Percentiles rank a stretch among this genome's conserved stretches.
These are phyloP conservation scores for Diaporthe amygdali DNA, from an alignment of 2,329 filamentous ascomycete genomes.

Conservation along the genomic window DNA sequence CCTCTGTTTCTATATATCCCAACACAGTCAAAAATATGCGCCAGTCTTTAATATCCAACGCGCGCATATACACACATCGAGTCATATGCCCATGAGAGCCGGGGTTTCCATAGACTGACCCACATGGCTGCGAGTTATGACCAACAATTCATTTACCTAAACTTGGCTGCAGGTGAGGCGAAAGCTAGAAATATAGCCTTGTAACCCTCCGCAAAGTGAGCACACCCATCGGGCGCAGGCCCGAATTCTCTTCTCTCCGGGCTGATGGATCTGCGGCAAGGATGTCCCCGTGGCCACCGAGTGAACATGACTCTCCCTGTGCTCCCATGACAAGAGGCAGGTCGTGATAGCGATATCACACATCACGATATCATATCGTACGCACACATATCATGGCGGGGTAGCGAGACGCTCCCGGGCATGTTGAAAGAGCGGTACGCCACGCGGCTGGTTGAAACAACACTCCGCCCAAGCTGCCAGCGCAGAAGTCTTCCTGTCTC, in stretches of 20 bases:
- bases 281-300: background rate
- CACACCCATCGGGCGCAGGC: background rate
- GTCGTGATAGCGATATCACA: background rate
- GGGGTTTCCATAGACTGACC: background rate
- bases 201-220: background rate
- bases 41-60: background rate
- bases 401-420: too few relatives aligned
- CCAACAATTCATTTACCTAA: background rate
- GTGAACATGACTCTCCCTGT: conserved; percentile 5
- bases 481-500: background rate
- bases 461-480: background rate
- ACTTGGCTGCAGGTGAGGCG: conserved; percentile 5
- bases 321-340: background rate
- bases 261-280: background rate
- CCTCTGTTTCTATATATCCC: background rate
- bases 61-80: background rate
- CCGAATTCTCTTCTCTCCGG: background rate
- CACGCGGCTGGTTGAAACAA: background rate
- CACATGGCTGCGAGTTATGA: background rate
- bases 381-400: background rate
- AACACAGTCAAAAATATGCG: background rate
- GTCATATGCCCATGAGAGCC: background rate
- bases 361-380: background rate
- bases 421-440: too few relatives aligned
- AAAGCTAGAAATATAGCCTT: background rate